phyloP scores from a whole-genome alignment of 106 monocot genomes.

The Apostasia shenzhenica region DNA sequence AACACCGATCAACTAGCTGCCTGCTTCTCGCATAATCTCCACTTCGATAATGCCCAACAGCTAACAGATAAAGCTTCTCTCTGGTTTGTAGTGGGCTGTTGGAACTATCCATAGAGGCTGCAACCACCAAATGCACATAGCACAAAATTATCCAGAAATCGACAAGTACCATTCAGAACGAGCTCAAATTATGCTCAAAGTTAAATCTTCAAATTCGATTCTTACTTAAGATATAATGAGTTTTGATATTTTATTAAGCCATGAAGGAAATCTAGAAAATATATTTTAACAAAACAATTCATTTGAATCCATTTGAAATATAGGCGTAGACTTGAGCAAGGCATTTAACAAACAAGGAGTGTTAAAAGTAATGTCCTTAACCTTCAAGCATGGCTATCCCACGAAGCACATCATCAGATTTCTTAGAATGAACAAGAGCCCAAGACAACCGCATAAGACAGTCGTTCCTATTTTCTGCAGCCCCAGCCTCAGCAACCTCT shows the following conservation, averaged over 20 bases:
- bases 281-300: too few relatives aligned
- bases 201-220: too few relatives aligned
- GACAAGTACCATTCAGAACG: too few relatives aligned
- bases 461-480: conserved; percentile 53
- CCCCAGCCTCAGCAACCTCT: conserved; percentile 55
- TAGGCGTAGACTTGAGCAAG: too few relatives aligned
- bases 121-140: too few relatives aligned
- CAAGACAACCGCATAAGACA: conserved; percentile 92
- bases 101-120: conserved; percentile 71
- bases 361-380: background rate
- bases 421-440: conserved; percentile 94
- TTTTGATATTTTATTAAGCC: too few relatives aligned
- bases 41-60: conserved; percentile 82
- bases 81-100: conserved; percentile 62
- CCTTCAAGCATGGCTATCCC: conserved; percentile 98
- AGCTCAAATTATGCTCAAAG: too few relatives aligned
- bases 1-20: conserved; percentile 64
- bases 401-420: conserved; percentile 86
- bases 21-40: conserved; percentile 81
- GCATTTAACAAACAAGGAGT: too few relatives aligned
- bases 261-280: too few relatives aligned
- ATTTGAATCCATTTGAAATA: too few relatives aligned
- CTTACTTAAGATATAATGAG: too few relatives aligned
- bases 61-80: conserved; percentile 86
- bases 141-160: too few relatives aligned